Evolutionary conservation across 345 rosid species (phyloP), one percentile per base, ranked within the genome.

Genomic region (Lepidium sativum): DNA sequence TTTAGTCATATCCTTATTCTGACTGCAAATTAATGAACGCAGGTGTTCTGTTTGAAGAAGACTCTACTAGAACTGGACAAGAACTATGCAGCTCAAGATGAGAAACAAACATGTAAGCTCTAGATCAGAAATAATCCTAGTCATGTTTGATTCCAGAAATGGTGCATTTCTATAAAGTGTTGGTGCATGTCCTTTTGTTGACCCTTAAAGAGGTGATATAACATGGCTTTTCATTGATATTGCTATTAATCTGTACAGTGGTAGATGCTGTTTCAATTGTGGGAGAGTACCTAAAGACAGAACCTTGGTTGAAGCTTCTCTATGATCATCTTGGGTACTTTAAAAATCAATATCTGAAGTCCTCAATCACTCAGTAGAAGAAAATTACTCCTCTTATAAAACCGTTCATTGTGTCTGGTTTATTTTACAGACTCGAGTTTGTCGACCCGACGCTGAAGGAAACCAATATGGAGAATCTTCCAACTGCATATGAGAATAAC

Each of bases 271-370:
- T 87, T 69, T 79, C 85, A 40, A 83, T 85, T 49, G 50, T 87
- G 39, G 88, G 89, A 50, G 97, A 92, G 71, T 92, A 89, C 73
- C 41, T 92, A 79, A 85, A 80, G 58, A 81, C 84, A 49, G 89
- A 87, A 65, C 83, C 91, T 25, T 92, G 97, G 96, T 64, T 89
- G 83, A 87, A 80, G 77, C 81, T 84, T 74, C 71, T 89, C 66
- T 79, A 86, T 20, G 63, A 86, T 40, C 70, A 75, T 65, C 75
- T 87, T 41, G 83, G 87, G 98, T 92, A 84, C 65, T 54, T 55
- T 4, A 3, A 4, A 15, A 25, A n/a, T 43, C 17, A 31, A 32
- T 49, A 34, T 5, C 14, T 35, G 6, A 32, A 17, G 11, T 29
- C 32, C 9, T 41, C 29, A 7, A 20, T 39, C 17, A 63, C 47